A percentile compares a stretch with the other conserved stretches of the same genome.
These are phyloP conservation scores for Spathaspora passalidarum DNA, from an alignment of 805 yeast species.

Conservation along the genomic window DNA sequence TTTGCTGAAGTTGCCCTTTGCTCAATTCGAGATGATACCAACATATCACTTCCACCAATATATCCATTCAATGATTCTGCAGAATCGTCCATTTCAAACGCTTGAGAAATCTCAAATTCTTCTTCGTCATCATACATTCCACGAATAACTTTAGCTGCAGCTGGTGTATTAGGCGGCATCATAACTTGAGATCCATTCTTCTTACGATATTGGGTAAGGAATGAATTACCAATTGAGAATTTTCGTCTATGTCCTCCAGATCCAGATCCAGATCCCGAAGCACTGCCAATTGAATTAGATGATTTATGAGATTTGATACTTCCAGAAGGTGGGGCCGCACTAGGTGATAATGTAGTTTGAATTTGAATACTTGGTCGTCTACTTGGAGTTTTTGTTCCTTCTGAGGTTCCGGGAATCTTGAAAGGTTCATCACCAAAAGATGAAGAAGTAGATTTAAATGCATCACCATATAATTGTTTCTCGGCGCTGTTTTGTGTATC, in stretches of 20 bases:
- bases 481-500: slow-evolving; percentile 25
- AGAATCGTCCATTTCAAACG: slow-evolving; percentile 52
- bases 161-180: slow-evolving; percentile 57
- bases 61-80: slow-evolving; percentile 54
- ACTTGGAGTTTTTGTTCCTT: slow-evolving; percentile 22
- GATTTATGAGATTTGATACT: slow-evolving; percentile 34
- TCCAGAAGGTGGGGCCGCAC: slow-evolving; percentile 1
- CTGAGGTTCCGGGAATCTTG: slow-evolving; percentile 22
- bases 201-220: slow-evolving; percentile 47
- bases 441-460: slow-evolving; percentile 35
- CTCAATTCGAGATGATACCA: slow-evolving; percentile 56
- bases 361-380: slow-evolving; percentile 39
- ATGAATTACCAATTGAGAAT: slow-evolving; percentile 59
- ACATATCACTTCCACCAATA: slow-evolving; percentile 58
- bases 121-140: slow-evolving; percentile 29
- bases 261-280: slow-evolving; percentile 8
- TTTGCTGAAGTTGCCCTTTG: slow-evolving; percentile 42
- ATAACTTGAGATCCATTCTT: slow-evolving; percentile 40
- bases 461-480: slow-evolving; percentile 36
- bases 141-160: slow-evolving; percentile 39
- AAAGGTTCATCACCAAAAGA: slow-evolving; percentile 19
- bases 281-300: slow-evolving; percentile 28
- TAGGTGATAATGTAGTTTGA: slow-evolving; percentile 28
- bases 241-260: slow-evolving; percentile 52
- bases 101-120: slow-evolving; percentile 25